These are phyloP conservation scores for Botrytis byssoidea DNA, from an alignment of 2,329 filamentous ascomycete species.

Conservation along the genomic window DNA sequence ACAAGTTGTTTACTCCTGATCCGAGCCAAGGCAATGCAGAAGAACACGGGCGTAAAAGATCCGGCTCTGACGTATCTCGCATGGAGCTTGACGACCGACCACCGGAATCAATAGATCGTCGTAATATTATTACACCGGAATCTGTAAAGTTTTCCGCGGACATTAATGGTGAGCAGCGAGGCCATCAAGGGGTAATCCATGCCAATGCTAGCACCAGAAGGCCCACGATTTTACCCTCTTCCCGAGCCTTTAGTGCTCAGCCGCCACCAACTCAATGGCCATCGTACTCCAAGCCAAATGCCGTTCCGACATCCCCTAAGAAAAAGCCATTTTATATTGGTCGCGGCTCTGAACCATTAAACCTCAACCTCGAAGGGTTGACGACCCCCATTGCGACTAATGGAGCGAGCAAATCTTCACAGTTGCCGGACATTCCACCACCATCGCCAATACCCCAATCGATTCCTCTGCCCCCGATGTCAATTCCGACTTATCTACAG, in stretches of 20 bases:
- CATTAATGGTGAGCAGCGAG: constrained; percentile 25
- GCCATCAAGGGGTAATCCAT: constrained; percentile 23
- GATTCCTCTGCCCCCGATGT: constrained; percentile 65
- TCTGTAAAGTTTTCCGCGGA: constrained; percentile 21
- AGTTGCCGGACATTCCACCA: constrained; percentile 22
- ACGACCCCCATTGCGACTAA: neutral
- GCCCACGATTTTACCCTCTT: constrained; percentile 33
- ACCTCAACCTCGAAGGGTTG: constrained; percentile 28
- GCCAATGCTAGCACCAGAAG: constrained; percentile 27
- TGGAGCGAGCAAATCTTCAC: constrained; percentile 22
- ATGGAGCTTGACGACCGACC: constrained; percentile 25
- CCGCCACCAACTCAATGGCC: constrained; percentile 26
- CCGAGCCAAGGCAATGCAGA: constrained; percentile 39
- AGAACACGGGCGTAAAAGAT: constrained; percentile 26
- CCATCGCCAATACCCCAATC: constrained; percentile 47
- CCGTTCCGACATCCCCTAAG: constrained; percentile 33
- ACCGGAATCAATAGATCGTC: constrained; percentile 12
- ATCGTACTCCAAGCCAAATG: constrained; percentile 29
- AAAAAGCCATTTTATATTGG: constrained; percentile 30
- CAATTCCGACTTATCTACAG: constrained; percentile 62
- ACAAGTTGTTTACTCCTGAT: constrained; percentile 29
- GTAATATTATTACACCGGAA: constrained; percentile 26
- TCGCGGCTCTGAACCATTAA: constrained; percentile 33
- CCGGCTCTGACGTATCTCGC: constrained; percentile 26
- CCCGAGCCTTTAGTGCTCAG: constrained; percentile 34